Conservation (phyloP, 345 rosid species). For the Leavenworthia alabamica region DNA sequence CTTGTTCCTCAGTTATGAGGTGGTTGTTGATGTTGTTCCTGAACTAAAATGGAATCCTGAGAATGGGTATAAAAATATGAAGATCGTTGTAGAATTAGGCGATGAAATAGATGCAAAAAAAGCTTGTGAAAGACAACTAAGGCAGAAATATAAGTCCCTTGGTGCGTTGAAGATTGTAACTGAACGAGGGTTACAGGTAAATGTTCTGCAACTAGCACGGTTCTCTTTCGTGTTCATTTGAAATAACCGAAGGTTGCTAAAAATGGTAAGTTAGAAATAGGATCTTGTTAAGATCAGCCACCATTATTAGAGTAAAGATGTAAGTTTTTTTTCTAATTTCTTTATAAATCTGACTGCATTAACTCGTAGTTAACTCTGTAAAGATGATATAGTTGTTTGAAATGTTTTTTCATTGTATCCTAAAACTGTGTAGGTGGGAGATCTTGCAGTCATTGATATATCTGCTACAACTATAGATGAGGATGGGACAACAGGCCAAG, state of each 20-base stretch:
- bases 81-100: constrained; percentile 83
- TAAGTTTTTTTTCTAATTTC: not conserved
- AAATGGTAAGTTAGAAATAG: not conserved
- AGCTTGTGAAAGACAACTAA: constrained; percentile 70
- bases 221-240: not conserved
- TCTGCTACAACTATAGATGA: constrained; percentile 63
- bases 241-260: not conserved
- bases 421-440: constrained; percentile 58
- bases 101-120: constrained; percentile 63
- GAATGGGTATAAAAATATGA: constrained; percentile 71
- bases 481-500: constrained; percentile 52
- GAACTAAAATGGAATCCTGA: constrained; percentile 81
- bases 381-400: not conserved
- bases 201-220: not conserved
- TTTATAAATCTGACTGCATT: not conserved
- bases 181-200: constrained; percentile 86
- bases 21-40: constrained; percentile 82
- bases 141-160: constrained; percentile 70
- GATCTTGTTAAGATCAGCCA: not conserved
- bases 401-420: not conserved
- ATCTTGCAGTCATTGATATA: constrained; percentile 73
- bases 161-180: constrained; percentile 60
- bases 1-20: constrained; percentile 59
- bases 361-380: not conserved
- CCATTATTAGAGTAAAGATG: not conserved